Evolutionary conservation across 306 rosid species (phyloP).

Genomic region (Rosa multiflora): DNA sequence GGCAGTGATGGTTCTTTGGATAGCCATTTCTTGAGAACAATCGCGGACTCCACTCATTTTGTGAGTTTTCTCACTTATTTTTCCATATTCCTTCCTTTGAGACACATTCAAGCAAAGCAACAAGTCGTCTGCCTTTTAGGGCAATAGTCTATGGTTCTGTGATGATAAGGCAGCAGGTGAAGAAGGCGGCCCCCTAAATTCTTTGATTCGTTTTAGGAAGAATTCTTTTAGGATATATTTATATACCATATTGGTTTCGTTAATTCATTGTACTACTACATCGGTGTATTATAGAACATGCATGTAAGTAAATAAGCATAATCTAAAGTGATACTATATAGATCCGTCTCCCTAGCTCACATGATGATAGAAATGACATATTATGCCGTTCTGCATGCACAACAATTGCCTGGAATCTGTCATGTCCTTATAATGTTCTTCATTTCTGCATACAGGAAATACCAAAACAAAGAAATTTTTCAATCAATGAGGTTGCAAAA

Average conservation of each 20-base stretch:
- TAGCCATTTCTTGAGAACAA: constrained; percentile 9
- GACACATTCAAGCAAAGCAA: constrained; percentile 18
- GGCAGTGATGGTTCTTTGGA: constrained; percentile 21
- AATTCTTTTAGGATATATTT: constrained; percentile 41
- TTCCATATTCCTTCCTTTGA: neutral
- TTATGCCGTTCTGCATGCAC: neutral
- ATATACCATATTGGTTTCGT: constrained; percentile 21
- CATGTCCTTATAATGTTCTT: too few species aligned
- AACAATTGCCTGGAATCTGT: neutral
- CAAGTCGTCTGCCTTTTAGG: constrained; percentile 14
- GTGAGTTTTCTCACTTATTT: constrained; percentile 27
- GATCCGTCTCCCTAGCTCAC: neutral
- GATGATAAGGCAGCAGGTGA: neutral
- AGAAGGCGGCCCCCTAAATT: constrained; percentile 33
- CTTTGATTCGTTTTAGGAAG: constrained; percentile 54
- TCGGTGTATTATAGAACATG: constrained; percentile 23
- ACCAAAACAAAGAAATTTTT: too few species aligned
- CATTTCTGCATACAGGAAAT: too few species aligned
- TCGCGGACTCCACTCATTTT: neutral
- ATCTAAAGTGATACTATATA: neutral
- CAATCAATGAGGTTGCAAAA: too few species aligned
- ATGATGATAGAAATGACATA: neutral
- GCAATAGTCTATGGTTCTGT: constrained; percentile 20
- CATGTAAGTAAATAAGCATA: constrained; percentile 27
- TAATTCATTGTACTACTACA: constrained; percentile 33